Base-by-base conservation (phyloP, 345 rosid genomes). In the Eucalyptus leucophloia region DNA sequence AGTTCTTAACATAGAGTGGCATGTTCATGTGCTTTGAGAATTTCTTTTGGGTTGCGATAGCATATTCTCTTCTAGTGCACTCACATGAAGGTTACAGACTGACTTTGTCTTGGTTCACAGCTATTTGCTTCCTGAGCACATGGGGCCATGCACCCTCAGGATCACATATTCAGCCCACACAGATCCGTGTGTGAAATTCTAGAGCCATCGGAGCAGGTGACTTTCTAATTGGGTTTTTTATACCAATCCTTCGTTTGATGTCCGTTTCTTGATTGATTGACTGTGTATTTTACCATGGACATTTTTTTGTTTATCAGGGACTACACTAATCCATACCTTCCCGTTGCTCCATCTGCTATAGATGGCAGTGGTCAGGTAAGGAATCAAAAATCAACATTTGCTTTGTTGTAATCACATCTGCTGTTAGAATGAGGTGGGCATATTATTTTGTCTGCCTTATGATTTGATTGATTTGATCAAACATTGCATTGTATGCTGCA, bases 161-260 rank as follows among this genome's bases (percentile, higher is more conserved):
- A 97, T 98, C 91, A 96, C 99, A 85, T 98, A 97, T 92, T 98
- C 99, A 90, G 99, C 99, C 87, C 99, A 98, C 90, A 98, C 99
- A 87, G 99, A 98, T 93, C 90, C 97, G 94, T 97, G 99, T 90
- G 99, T 98, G 92, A 98, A 96, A 92, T 97, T 98, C 91, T 99
- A 98, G 94, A 95, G 97, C 90, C 99, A 97, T 90, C 94, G 99
- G 45, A 98, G 99, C 96, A 96, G 99, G 99, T 98, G 89, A 69
- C 45, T 58, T 34, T 56, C 47, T 89, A 81, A 18, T 87, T 23
- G 86, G n/a, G n/a, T 90, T 87, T 50, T 87, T 15, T 50, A 47
- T 58, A 45, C 51, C 26, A 30, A 58, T 87, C 5, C 54, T 34
- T 88, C 60, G 51, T 83, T 90, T 87, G 11, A 34, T 77, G 85